Evolutionary conservation across 1,139 yeast species (phyloP).

Genomic region (Tardiomyces depauwii): DNA sequence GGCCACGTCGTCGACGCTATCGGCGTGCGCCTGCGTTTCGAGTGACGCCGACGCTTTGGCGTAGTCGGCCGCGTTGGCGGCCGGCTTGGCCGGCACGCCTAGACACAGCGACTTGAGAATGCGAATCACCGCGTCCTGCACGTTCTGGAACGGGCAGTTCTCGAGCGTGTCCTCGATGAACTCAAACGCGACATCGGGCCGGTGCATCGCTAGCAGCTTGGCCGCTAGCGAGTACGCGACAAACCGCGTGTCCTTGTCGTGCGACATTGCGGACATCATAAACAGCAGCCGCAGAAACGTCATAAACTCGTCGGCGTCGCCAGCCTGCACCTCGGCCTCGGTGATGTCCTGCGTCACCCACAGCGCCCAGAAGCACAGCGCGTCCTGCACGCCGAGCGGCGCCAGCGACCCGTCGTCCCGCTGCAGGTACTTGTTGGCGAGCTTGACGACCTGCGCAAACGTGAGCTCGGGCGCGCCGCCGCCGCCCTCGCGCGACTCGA

Average conservation of each 20-base stretch:
- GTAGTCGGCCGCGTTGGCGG: neutral
- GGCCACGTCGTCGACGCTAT: neutral
- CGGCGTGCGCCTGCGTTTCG: neutral
- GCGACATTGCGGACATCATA: constrained; percentile 26
- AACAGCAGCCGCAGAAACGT: constrained; percentile 22
- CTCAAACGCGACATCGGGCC: constrained; percentile 45
- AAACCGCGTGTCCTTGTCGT: constrained; percentile 17
- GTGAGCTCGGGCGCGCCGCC: constrained; percentile 7
- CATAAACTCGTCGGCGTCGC: constrained; percentile 1
- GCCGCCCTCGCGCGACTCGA: constrained; percentile 14
- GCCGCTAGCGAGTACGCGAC: constrained; percentile 22
- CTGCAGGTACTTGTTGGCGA: constrained; percentile 12
- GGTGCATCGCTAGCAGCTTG: constrained; percentile 37
- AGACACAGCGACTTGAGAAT: constrained; percentile 49
- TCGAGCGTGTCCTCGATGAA: constrained; percentile 56
- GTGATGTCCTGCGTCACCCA: constrained; percentile 26
- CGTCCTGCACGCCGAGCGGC: constrained; percentile 29
- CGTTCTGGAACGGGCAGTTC: constrained; percentile 55
- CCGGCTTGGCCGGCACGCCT: neutral
- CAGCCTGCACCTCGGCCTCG: constrained; percentile 25
- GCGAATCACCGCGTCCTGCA: constrained; percentile 49
- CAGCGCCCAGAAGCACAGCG: constrained; percentile 34
- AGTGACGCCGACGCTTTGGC: neutral
- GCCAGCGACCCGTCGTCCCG: constrained; percentile 25
- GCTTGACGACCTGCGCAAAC: constrained; percentile 14